Conservation (phyloP, 1,139 yeast genomes). For the Suhomyces wounanorum region DNA sequence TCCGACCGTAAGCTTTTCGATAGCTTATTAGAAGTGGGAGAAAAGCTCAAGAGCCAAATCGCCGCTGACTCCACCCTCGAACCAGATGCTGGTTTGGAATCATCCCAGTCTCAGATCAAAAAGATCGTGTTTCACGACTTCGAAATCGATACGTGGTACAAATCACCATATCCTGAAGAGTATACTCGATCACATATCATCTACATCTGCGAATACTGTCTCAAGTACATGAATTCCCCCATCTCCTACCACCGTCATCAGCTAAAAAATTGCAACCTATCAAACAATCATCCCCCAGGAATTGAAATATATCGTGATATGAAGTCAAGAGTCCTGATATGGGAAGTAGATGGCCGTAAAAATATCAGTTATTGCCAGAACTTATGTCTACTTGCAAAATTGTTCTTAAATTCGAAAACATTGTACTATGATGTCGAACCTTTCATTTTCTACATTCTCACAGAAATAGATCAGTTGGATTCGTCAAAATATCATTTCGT, state of each 20-base stretch:
- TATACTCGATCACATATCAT: constrained; percentile 63
- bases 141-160: constrained; percentile 89
- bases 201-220: constrained; percentile 82
- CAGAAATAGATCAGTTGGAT: constrained; percentile 59
- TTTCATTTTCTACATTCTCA: constrained; percentile 81
- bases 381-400: constrained; percentile 82
- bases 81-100: background rate
- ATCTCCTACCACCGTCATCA: constrained; percentile 69
- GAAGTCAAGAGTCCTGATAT: constrained; percentile 57
- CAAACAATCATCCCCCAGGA: constrained; percentile 80
- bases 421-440: constrained; percentile 95
- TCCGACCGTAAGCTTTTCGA: constrained; percentile 54
- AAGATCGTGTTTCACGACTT: constrained; percentile 67
- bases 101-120: constrained; percentile 35
- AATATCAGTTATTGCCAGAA: constrained; percentile 84
- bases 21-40: constrained; percentile 27
- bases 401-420: constrained; percentile 88
- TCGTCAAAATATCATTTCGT: constrained; percentile 70
- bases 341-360: constrained; percentile 92
- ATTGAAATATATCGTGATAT: constrained; percentile 77
- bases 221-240: constrained; percentile 77
- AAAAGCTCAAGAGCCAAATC: constrained; percentile 16
- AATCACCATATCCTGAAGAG: constrained; percentile 92
- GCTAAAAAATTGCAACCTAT: constrained; percentile 60
- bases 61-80: constrained; percentile 4